Conservation (phyloP, 1,284 basidiomycete species). For the Inonotus hispidus region DNA sequence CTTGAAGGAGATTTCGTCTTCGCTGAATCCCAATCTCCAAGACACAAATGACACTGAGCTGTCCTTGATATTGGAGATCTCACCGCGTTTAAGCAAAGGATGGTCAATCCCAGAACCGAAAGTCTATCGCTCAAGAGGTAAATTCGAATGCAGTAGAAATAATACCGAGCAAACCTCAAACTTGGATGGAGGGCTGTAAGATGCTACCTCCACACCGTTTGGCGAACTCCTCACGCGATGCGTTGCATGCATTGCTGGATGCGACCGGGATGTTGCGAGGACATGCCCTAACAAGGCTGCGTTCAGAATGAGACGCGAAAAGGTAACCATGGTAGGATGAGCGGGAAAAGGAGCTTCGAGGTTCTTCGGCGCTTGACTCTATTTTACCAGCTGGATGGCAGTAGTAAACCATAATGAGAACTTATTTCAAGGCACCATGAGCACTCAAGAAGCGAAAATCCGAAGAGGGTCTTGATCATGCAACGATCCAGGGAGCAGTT, state of each 20-base stretch:
- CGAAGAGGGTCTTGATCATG: no score
- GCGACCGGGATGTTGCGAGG: background rate
- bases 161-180: conserved; percentile 1
- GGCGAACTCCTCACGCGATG: background rate
- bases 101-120: conserved; percentile 27
- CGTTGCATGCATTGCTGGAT: conserved; percentile 1
- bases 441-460: no score
- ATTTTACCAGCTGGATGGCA: no score
- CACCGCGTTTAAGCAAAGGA: conserved; percentile 30
- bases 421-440: no score
- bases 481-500: no score
- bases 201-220: background rate
- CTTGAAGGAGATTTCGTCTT: conserved; percentile 29
- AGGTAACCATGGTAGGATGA: background rate
- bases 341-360: no score
- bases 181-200: background rate
- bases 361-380: no score
- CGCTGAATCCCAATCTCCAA: conserved; percentile 28
- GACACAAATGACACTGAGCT: conserved; percentile 33
- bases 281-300: background rate
- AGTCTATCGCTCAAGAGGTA: background rate
- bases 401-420: no score
- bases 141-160: background rate
- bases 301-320: background rate
- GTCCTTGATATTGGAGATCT: conserved; percentile 26